Base-by-base conservation (phyloP, 2,329 filamentous ascomycete species). In the Mycosphaerella arachidis region DNA sequence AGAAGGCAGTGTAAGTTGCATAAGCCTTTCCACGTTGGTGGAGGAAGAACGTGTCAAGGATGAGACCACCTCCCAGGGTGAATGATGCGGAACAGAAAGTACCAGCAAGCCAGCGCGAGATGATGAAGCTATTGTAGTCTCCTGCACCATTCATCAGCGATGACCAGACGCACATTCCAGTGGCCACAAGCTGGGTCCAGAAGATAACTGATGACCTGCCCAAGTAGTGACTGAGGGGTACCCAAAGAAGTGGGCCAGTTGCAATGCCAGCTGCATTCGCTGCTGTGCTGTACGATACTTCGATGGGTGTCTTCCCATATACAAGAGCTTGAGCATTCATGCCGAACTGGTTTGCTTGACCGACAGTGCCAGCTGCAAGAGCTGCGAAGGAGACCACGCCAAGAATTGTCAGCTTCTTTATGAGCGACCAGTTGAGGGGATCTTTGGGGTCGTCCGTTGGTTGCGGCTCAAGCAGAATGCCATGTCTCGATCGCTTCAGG, bases 341-440 rank as follows among this genome's bases (percentile, higher is more conserved):
- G 20, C 46, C 46, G 20, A 48, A 48, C 46, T 48, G 46, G n/a
- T 48, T 48, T 10, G 46, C 46, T 16, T 48, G 46, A 10, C 46
- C 46, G 4, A 48, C 46, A n/a, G 20, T 27, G 46, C 46, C 46
- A 29, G 46, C 46, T 12, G 52, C 33, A 29, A 37, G 35, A 12
- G 52, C 52, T 27, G 37, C 37, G 18, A 56, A 48, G 18, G 58
- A 20, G 12, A 79, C 73, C 35, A 77, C 70, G 53, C 75, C 67
- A 7, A 79, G 67, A 6, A 69, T 62, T 18, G 73, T 58, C 63
- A 77, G 74, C 59, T 78, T 78, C 63, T 76, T 77, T 66, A 51
- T 29, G 29, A 33, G 43, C 59, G 70, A 58, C 66, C 67, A 68
- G 53, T 68, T 67, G 3, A 68, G 55, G 16, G 67, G 67, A 31